Base-by-base conservation (phyloP, 441 rosid species). In the Breynia disticha region DNA sequence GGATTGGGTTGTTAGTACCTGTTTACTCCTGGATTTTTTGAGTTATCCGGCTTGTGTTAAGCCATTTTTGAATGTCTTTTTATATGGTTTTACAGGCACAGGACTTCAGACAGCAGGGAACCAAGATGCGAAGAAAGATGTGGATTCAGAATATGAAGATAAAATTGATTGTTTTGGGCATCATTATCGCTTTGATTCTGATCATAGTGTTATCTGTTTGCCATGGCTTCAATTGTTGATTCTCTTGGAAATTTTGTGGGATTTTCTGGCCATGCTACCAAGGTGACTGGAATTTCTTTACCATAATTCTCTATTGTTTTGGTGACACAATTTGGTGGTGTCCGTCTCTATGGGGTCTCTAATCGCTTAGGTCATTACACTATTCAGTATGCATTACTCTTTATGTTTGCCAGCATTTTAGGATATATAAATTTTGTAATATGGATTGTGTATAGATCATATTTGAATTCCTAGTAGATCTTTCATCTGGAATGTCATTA, bases 141-240 rank as follows among this genome's bases (percentile, higher is more conserved):
- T 91, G 97, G 98, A 0, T 76, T 42, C 77, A 91, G 76, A 91
- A 88, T 62, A 91, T 91, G 98, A 91, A 91, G 90, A 78, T 91
- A 28, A 91, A 91, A 69, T 74, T 91, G 69, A 73, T 91, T 32
- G 98, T 83, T 35, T 50, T 83, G 19, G 88, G 81, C 47, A 83
- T 90, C 60, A 3, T 90, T 52, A n/a, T 79, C 22, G 85, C 86
- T 1, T 69, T 93, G 78, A 77, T 86, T 60, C 90, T 93, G 54
- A 73, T 93, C 69, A 76, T 91, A 54, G 14, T 82, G 54, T 67
- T 87, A 56, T 82, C 95, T 0, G 46, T 87, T 59, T 91, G 98
- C 69, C 90, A 60, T 56, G 96, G 98, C 54, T 88, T 91, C 80
- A 78, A 77, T 5, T 91, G 97, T 62, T 76, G 61, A 69, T 59